Conservation (phyloP, 176 grass and related monocot genomes). For the Aegilops tauschii region DNA sequence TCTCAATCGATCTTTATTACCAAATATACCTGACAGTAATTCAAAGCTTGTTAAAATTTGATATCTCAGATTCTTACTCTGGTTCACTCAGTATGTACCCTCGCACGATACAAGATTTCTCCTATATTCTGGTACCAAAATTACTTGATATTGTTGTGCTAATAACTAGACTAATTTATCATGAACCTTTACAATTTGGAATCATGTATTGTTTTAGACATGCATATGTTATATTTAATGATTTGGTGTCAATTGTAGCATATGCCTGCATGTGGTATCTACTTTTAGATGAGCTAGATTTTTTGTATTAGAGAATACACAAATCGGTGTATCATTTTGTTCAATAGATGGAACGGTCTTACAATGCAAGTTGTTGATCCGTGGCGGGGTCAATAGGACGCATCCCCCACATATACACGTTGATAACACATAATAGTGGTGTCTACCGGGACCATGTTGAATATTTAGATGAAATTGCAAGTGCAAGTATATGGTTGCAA, state of each 20-base stretch:
- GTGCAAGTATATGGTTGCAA: no score
- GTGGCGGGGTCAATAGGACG: no score
- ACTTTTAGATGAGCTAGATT: not conserved
- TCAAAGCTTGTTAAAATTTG: not conserved
- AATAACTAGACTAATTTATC: not conserved
- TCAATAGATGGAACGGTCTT: not conserved
- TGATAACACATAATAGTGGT: no score
- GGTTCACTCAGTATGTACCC: not conserved
- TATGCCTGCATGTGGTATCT: not conserved
- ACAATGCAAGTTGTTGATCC: not conserved
- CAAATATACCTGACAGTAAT: not conserved
- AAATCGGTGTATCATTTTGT: not conserved
- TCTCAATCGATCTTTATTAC: not conserved
- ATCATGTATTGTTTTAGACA: not conserved
- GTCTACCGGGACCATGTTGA: no score
- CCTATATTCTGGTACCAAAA: not conserved
- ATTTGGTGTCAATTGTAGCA: not conserved
- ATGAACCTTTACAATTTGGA: not conserved
- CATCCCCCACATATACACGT: no score
- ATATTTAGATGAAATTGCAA: no score
- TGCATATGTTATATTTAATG: not conserved
- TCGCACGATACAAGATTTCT: not conserved
- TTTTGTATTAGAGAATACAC: no score
- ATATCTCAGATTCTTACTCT: not conserved
- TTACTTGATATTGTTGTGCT: not conserved